A percentile compares a stretch with the other conserved stretches of the same genome.
Evolutionary conservation across 2,329 filamentous ascomycete genomes (phyloP).

Genomic region (Cladosporium sp.): DNA sequence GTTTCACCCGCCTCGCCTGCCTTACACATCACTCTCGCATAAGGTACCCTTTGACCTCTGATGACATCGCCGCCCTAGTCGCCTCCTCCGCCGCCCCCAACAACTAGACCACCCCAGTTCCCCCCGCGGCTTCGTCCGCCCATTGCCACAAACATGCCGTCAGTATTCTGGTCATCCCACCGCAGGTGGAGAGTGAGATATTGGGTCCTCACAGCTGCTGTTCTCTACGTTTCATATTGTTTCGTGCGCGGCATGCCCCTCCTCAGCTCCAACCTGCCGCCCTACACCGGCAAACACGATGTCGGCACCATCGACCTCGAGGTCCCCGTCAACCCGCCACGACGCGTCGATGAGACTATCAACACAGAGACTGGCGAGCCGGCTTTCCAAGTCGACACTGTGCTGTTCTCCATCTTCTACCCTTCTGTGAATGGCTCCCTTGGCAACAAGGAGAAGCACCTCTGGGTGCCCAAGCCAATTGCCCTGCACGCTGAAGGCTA

Average conservation of each 20-base stretch:
- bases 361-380: conserved; percentile 44
- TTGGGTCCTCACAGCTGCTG: conserved; percentile 11
- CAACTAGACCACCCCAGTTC: background rate
- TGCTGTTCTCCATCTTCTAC: conserved; percentile 51
- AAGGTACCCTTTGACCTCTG: background rate
- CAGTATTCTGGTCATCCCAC: conserved; percentile 11
- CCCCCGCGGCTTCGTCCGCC: conserved; percentile 4
- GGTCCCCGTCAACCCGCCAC: conserved; percentile 39
- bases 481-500: conserved; percentile 48
- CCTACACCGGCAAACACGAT: conserved; percentile 46
- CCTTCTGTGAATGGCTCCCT: conserved; percentile 39
- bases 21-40: background rate
- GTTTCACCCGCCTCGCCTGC: background rate
- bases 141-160: conserved; percentile 8
- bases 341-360: conserved; percentile 39
- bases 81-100: background rate
- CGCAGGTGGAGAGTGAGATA: conserved; percentile 16
- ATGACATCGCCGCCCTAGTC: background rate
- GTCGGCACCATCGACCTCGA: conserved; percentile 54
- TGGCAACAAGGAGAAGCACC: conserved; percentile 38
- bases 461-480: conserved; percentile 50
- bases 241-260: conserved; percentile 45
- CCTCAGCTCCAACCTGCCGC: conserved; percentile 45
- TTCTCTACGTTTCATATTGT: conserved; percentile 39
- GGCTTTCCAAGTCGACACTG: conserved; percentile 48